Evolutionary conservation across 257 asterid species (phyloP), one percentile per base, ranked within the genome.

Genomic region (Paraleonurus japonicus): DNA sequence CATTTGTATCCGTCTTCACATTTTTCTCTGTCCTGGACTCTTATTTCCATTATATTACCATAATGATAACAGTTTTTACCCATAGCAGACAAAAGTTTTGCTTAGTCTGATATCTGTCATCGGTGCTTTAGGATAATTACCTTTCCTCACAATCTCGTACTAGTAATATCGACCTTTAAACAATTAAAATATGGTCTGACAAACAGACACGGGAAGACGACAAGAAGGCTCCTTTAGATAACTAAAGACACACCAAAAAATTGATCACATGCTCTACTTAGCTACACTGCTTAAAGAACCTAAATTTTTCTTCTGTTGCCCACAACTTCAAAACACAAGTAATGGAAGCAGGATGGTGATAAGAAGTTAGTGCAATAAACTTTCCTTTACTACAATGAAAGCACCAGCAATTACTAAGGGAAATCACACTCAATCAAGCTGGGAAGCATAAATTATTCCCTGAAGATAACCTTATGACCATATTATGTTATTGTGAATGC

Each of bases 51-150:
- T 79, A 12, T 22, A 27, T 50, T n/a, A 65, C 15, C 39, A 24
- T 39, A 7, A 39, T 22, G 23, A n/a, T 8, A 55, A 47, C 24
- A 27, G 35, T 24, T 32, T 65, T 59, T 45, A 11, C 35, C 20
- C 17, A 30, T 55, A 69, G 61, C 69, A 35, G 15, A 16, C 61
- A 57, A 11, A 19, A 41, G 16, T 41, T 65, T 58, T 57, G 58
- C 35, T 33, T 68, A 41, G 48, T 69, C 74, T 32, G 1, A 41
- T 51, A 61, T 66, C 43, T 61, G 41, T 50, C 63, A 60, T 50
- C 60, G 19, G 53, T 35, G 53, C 64, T 30, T 19, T 60, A 19
- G 53, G 66, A 23, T 45, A 45, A 19, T 58, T 61, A 61, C 64
- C 19, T 50, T 23, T 50, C 47, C 65, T 23, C 32, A 60, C 37